Evolutionary conservation across 2,329 filamentous ascomycete species (phyloP).

Genomic region (Orbilia javanica): DNA sequence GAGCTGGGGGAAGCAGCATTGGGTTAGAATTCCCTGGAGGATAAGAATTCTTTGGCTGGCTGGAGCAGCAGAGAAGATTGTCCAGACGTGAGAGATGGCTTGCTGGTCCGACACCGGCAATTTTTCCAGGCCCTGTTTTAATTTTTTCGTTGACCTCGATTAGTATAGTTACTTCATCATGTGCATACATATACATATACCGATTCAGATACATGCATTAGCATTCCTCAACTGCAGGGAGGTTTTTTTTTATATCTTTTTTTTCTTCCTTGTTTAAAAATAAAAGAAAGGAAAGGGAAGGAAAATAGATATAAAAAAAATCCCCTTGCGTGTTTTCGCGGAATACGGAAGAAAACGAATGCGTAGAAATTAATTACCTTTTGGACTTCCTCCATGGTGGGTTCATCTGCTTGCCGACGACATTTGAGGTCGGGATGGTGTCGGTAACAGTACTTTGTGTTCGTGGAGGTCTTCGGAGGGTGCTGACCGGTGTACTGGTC

Average conservation of each 20-base stretch:
- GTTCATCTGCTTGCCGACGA: slow-evolving; percentile 89
- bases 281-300: background rate
- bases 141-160: background rate
- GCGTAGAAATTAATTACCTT: too few species aligned
- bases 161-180: background rate
- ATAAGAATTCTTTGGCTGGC: slow-evolving; percentile 94
- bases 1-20: slow-evolving; percentile 97
- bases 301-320: too few species aligned
- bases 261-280: background rate
- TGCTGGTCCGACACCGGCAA: slow-evolving; percentile 89
- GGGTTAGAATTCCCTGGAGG: slow-evolving; percentile 93
- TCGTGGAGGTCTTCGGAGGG: slow-evolving; percentile 65
- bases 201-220: too few species aligned
- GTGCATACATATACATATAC: too few species aligned
- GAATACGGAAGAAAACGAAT: too few species aligned
- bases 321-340: too few species aligned
- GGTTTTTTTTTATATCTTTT: background rate
- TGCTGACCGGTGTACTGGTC: slow-evolving; percentile 80
- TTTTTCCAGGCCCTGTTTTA: slow-evolving; percentile 76
- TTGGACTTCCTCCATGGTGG: slow-evolving; percentile 95
- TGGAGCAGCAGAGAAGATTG: slow-evolving; percentile 93
- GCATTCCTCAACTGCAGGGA: background rate
- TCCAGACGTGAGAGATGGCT: slow-evolving; percentile 97
- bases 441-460: slow-evolving; percentile 94
- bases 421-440: slow-evolving; percentile 95